A percentile compares a stretch with the other conserved stretches of the same genome.
Evolutionary conservation across 345 rosid genomes (phyloP).

Genomic region (Gossypioides kirkii): DNA sequence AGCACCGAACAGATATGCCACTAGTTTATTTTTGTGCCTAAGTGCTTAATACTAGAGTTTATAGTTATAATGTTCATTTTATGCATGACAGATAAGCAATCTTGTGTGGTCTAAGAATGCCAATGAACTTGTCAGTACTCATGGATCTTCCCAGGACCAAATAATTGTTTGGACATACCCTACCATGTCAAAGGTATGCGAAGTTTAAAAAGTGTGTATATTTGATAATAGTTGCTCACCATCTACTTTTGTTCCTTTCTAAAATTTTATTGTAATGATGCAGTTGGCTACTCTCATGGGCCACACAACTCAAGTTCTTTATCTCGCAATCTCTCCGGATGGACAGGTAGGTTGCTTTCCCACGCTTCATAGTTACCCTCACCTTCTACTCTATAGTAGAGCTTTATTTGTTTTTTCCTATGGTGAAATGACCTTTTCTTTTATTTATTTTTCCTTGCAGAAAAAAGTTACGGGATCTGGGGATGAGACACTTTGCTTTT

Average conservation of each 20-base stretch:
- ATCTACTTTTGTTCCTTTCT: not conserved
- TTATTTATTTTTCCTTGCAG: conserved; percentile 30
- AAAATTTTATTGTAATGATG: conserved; percentile 17
- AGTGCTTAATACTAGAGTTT: not conserved
- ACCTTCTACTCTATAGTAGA: not conserved
- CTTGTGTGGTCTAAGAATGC: conserved; percentile 97
- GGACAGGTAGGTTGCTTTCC: conserved; percentile 67
- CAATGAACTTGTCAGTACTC: conserved; percentile 97
- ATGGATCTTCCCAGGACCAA: conserved; percentile 98
- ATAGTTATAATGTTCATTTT: conserved; percentile 2
- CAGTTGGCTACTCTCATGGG: conserved; percentile 98
- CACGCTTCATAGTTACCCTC: not conserved
- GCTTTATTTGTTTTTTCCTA: not conserved
- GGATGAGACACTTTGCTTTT: conserved; percentile 92
- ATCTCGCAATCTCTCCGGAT: conserved; percentile 98
- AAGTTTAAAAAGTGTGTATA: not conserved
- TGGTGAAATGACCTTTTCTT: not conserved
- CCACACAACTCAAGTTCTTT: conserved; percentile 89
- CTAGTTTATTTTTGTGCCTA: not conserved
- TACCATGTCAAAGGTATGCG: conserved; percentile 85
- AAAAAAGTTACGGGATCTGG: conserved; percentile 99
- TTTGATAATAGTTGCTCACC: not conserved
- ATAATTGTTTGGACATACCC: conserved; percentile 97
- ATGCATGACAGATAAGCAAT: conserved; percentile 67
- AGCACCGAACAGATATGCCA: not conserved